Conservation (phyloP, 179 eudicot species). For the Beta lomatogona region DNA sequence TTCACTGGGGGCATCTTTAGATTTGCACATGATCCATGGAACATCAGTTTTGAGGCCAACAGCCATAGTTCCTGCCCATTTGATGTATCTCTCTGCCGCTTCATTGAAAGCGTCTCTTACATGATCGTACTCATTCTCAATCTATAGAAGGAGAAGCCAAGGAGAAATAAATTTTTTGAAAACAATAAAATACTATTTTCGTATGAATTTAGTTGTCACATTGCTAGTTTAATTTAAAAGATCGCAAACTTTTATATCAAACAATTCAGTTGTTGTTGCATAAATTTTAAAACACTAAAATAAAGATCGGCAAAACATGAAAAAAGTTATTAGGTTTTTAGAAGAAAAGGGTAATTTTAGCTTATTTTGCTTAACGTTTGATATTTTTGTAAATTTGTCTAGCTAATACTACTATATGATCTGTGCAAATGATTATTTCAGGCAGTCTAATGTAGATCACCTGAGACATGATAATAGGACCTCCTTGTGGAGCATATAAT, state of each 20-base stretch:
- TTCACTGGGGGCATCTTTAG: constrained; percentile 66
- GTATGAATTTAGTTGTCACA: background rate
- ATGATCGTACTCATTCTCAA: constrained; percentile 87
- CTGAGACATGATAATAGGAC: constrained; percentile 89
- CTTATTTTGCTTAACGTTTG: too few relatives aligned
- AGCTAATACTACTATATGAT: too few relatives aligned
- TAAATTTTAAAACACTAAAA: too few relatives aligned
- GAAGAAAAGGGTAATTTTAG: too few relatives aligned
- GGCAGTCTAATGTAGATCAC: constrained; percentile 27
- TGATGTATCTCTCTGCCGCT: constrained; percentile 49
- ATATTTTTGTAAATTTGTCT: too few relatives aligned
- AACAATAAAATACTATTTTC: background rate
- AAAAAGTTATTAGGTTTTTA: too few relatives aligned
- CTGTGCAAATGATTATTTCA: too few relatives aligned
- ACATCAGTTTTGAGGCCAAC: constrained; percentile 53
- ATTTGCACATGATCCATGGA: constrained; percentile 99
- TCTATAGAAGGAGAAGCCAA: constrained; percentile 36
- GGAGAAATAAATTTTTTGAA: too few relatives aligned
- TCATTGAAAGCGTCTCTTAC: constrained; percentile 59
- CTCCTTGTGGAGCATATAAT: constrained; percentile 79
- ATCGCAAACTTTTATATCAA: too few relatives aligned
- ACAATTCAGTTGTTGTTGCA: too few relatives aligned
- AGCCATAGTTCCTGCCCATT: constrained; percentile 86
- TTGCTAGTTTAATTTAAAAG: background rate
- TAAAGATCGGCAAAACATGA: too few relatives aligned